Evolutionary conservation across 352 stramenopile genomes (phyloP).

Genomic region (Globisporangium uncinulatum): DNA sequence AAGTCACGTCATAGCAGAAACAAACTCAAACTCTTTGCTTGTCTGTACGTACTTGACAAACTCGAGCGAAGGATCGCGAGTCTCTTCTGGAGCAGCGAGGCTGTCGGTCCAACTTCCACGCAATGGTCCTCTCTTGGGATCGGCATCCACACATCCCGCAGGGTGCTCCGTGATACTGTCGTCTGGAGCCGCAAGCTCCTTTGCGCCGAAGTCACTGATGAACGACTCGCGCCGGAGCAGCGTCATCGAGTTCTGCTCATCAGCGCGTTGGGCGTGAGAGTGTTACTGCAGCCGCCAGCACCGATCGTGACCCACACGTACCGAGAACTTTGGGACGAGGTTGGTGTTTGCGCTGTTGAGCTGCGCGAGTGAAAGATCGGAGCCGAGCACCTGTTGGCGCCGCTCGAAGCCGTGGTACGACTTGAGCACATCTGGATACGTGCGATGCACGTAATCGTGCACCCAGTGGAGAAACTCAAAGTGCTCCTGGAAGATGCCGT

Average conservation of each 20-base stretch:
- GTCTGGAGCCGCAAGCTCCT: background rate
- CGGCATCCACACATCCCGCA: background rate
- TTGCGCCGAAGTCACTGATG: background rate
- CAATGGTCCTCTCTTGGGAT: background rate
- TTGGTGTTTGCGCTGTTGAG: conserved; percentile 45
- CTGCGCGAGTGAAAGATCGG: conserved; percentile 21
- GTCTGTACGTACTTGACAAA: conserved; percentile 18
- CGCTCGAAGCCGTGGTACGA: conserved; percentile 53
- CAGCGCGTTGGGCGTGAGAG: background rate
- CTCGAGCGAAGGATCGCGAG: conserved; percentile 18
- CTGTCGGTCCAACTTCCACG: conserved; percentile 4
- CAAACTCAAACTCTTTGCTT: background rate
- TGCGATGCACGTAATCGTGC: conserved; percentile 75
- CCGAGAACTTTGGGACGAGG: conserved; percentile 54
- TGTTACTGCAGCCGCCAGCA: background rate
- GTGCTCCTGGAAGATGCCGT: conserved; percentile 75
- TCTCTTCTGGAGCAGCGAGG: background rate
- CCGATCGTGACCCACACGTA: background rate
- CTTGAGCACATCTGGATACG: conserved; percentile 46
- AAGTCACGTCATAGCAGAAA: background rate
- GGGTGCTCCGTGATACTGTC: background rate
- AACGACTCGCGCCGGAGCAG: conserved; percentile 15
- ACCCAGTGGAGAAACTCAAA: conserved; percentile 83
- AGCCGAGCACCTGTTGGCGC: conserved; percentile 35
- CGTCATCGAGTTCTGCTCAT: conserved; percentile 29